phyloP scores from a whole-genome alignment of 441 rosid species.

The Brassica balearica region DNA sequence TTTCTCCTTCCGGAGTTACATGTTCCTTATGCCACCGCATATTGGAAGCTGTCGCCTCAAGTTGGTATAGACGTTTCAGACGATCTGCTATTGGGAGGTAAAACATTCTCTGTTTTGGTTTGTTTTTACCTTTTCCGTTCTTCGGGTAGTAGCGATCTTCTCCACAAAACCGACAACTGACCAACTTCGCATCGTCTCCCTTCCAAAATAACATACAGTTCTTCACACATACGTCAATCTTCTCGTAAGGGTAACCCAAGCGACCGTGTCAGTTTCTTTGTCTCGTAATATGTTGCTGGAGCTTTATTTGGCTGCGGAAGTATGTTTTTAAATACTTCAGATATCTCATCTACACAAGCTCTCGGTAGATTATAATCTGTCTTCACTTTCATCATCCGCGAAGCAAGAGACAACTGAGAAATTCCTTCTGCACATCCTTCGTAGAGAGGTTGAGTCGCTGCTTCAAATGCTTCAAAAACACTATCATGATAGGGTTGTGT shows the following conservation, averaged over 20 bases:
- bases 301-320: not conserved
- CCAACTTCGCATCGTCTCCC: not conserved
- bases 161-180: too few relatives aligned
- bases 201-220: conserved; percentile 21
- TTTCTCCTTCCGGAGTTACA: too few relatives aligned
- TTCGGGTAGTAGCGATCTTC: too few relatives aligned
- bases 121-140: too few relatives aligned
- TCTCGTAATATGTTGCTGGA: not conserved
- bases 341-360: not conserved
- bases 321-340: not conserved
- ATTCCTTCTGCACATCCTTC: not conserved
- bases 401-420: not conserved
- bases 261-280: not conserved
- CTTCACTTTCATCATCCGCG: not conserved
- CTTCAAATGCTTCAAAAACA: not conserved
- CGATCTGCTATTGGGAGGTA: too few relatives aligned
- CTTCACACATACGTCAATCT: conserved; percentile 5
- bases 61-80: too few relatives aligned
- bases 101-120: too few relatives aligned
- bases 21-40: too few relatives aligned
- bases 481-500: not conserved
- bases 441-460: not conserved
- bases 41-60: too few relatives aligned
- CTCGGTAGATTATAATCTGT: not conserved
- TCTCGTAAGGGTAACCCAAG: not conserved